phyloP scores from a whole-genome alignment of 139 green algal species.

The Micractinium sp. region DNA sequence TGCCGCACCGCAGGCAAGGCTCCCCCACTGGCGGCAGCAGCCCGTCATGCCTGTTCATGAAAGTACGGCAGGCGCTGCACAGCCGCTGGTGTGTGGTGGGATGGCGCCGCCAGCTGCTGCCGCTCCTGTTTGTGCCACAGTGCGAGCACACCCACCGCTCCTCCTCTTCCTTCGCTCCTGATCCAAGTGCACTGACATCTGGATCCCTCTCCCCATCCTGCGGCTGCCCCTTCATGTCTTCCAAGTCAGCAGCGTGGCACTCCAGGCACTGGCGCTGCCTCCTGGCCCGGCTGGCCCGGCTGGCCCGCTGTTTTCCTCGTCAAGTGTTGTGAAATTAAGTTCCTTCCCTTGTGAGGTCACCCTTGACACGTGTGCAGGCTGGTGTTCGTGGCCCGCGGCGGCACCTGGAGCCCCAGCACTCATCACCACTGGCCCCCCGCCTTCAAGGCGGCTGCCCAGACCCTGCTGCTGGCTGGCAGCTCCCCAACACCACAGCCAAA shows the following conservation, averaged over 20 bases:
- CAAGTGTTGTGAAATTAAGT: too few relatives aligned
- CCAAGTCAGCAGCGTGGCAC: too few relatives aligned
- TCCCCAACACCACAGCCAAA: background rate
- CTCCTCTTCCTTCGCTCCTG: too few relatives aligned
- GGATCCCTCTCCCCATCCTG: too few relatives aligned
- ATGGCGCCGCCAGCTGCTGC: background rate
- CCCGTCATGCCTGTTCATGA: background rate
- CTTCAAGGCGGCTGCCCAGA: background rate
- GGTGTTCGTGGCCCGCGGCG: background rate
- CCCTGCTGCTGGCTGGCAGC: background rate
- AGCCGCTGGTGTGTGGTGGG: background rate
- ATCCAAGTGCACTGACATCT: too few relatives aligned
- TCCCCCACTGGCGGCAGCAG: background rate
- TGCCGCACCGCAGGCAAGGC: background rate
- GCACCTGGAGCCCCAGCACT: background rate
- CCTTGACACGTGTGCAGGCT: background rate
- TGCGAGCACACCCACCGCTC: too few relatives aligned
- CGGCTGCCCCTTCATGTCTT: too few relatives aligned
- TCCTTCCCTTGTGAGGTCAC: too few relatives aligned
- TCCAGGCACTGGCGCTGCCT: too few relatives aligned
- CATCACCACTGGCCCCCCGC: background rate
- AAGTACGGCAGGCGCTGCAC: background rate
- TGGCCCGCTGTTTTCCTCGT: too few relatives aligned
- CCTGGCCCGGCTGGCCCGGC: too few relatives aligned
- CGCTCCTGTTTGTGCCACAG: too few relatives aligned